Base-by-base conservation (phyloP, 768 basidiomycete genomes). In the Crassisporium funariophilum region DNA sequence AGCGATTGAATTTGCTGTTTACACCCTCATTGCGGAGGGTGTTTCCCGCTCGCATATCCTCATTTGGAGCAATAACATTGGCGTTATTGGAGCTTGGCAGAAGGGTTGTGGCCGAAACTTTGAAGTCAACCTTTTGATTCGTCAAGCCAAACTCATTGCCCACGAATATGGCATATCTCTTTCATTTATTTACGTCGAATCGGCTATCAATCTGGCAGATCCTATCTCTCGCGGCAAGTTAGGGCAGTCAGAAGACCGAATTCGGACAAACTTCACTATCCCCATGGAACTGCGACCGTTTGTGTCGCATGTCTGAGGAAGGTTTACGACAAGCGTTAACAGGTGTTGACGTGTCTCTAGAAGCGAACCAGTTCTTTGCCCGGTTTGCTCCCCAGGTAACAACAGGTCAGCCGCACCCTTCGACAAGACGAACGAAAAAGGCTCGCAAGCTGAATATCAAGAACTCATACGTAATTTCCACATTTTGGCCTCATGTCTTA, bases 31-130 rank as follows among this genome's bases (percentile, higher is more conserved):
- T 11, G 34, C 46, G 10, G 12, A 8, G 5, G 48, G 50, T n/a
- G 47, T 61, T 17, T 15, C 21, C 0, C 33, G 64, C 36, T 47
- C 23, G 3, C 57, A 72, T n/a, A 19, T 73, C 1, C 13, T 54
- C 0, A 50, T 74, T 4, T 54, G 47, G n/a, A 68, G 61, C 1
- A 63, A 74, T 44, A 71, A 75, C 44, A 36, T 54, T 20, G 71
- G 68, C 0, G 58, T 69, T 0, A 60, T 73, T 10, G 62, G 62
- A 0, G 60, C 63, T 6, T 47, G 62, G 0, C 12, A 22, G n/a
- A 53, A 58, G 40, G 55, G 57, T 4, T 35, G 50, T 1, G 50
- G 55, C 7, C 24, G 54, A 11, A 59, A 59, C 27, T 41, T 23
- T 9, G 49, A 58, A 45, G 53, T 50, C 8, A 60, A 63, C 36